phyloP scores from a whole-genome alignment of 2,329 filamentous ascomycete species.

The Epichloe bromicola region DNA sequence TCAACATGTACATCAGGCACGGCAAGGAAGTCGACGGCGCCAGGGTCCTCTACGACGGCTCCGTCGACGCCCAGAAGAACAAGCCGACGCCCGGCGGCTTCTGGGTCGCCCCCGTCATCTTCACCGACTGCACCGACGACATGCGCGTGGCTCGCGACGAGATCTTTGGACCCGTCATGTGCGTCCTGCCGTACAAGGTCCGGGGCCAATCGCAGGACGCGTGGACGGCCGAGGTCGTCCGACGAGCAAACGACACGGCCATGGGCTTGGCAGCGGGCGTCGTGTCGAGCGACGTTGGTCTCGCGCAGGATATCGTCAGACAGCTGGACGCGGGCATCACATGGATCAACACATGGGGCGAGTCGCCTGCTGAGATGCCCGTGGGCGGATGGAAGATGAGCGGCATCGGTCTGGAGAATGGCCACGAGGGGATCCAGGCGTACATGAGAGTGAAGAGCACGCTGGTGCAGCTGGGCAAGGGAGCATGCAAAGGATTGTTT shows the following conservation, averaged over 20 bases:
- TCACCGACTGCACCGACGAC: constrained; percentile 70
- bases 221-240: constrained; percentile 52
- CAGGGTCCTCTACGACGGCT: constrained; percentile 59
- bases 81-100: constrained; percentile 50
- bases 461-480: constrained; percentile 60
- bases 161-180: constrained; percentile 83
- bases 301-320: constrained; percentile 58
- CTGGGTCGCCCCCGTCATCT: constrained; percentile 76
- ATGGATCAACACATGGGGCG: constrained; percentile 92
- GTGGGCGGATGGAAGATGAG: constrained; percentile 90
- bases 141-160: constrained; percentile 75
- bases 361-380: constrained; percentile 81
- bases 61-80: constrained; percentile 36
- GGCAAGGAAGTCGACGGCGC: constrained; percentile 64
- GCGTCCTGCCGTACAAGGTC: constrained; percentile 59
- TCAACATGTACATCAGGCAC: constrained; percentile 61
- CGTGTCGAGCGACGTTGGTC: constrained; percentile 62
- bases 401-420: constrained; percentile 79
- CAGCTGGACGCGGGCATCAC: constrained; percentile 74
- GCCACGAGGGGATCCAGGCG: constrained; percentile 61
- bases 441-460: constrained; percentile 86
- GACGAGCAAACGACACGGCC: constrained; percentile 62
- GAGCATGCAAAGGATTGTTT: constrained; percentile 56
- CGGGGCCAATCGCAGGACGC: constrained; percentile 15
- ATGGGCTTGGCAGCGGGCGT: constrained; percentile 76